Conservation (phyloP, 768 basidiomycete genomes). For the Leccinum fibrillosum region DNA sequence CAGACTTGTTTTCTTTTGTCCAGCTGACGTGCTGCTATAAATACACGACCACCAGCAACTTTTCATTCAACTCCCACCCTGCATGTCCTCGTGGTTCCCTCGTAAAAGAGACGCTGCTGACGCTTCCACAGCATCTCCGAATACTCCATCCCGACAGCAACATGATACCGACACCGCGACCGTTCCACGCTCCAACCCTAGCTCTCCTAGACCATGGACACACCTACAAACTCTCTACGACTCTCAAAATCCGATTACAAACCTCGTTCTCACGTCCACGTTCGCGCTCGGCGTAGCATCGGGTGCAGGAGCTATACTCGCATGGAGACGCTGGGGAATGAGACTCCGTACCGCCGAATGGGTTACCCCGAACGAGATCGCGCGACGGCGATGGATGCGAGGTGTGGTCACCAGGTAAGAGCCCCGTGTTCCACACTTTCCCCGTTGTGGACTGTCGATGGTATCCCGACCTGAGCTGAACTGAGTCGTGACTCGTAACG, state of each 20-base stretch:
- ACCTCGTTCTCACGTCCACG: background rate
- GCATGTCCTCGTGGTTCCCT: conserved; percentile 8
- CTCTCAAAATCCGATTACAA: background rate
- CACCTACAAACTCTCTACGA: background rate
- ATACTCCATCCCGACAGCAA: background rate
- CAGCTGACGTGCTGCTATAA: background rate
- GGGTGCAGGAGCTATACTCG: conserved; percentile 10
- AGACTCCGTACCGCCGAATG: conserved; percentile 66
- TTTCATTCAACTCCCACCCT: background rate
- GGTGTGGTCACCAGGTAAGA: conserved; percentile 78
- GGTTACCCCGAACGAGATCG: conserved; percentile 62
- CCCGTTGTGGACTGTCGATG: background rate
- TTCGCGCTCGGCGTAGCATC: conserved; percentile 18
- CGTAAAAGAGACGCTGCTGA: background rate
- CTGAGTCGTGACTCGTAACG: background rate
- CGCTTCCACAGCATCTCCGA: background rate
- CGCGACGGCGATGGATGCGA: conserved; percentile 62
- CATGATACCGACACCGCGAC: background rate
- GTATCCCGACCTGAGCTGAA: background rate
- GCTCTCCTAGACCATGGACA: background rate
- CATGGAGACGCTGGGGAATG: conserved; percentile 51
- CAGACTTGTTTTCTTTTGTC: background rate
- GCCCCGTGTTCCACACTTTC: background rate
- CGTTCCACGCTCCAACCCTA: background rate
- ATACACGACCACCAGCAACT: background rate